Evolutionary conservation across 345 rosid species (phyloP).

Genomic region (Euphorbia pulcherrima): DNA sequence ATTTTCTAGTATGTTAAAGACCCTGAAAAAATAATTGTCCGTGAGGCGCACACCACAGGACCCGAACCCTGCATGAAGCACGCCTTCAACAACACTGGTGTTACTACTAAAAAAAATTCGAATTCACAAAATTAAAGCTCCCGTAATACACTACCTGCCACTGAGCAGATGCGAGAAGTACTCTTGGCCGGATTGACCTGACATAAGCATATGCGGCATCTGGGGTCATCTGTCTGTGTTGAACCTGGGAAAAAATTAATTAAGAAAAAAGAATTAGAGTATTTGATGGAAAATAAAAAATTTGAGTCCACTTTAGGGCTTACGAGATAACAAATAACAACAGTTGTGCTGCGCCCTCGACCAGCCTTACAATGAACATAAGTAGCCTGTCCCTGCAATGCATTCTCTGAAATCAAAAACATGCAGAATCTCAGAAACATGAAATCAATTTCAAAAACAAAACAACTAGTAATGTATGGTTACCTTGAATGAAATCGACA

Average conservation of each 20-base stretch:
- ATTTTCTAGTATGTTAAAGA: too few species aligned
- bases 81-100: too few species aligned
- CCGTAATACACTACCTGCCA: slow-evolving; percentile 60
- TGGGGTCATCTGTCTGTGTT: slow-evolving; percentile 79
- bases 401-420: slow-evolving; percentile 54
- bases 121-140: too few species aligned
- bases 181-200: slow-evolving; percentile 81
- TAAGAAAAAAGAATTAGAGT: slow-evolving; percentile 5
- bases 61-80: too few species aligned
- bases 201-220: slow-evolving; percentile 72
- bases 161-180: slow-evolving; percentile 79
- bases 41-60: too few species aligned
- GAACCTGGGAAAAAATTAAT: slow-evolving; percentile 44
- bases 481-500: slow-evolving; percentile 77
- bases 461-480: slow-evolving; percentile 13
- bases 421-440: slow-evolving; percentile 13
- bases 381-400: slow-evolving; percentile 46
- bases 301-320: slow-evolving; percentile 17
- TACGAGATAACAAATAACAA: slow-evolving; percentile 90
- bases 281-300: not conserved
- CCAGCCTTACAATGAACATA: slow-evolving; percentile 99
- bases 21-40: too few species aligned
- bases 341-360: slow-evolving; percentile 93
- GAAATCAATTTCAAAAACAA: not conserved
- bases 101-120: too few species aligned